Conservation (phyloP, 2,329 filamentous ascomycete genomes). For the Trichoderma oligosporum region DNA sequence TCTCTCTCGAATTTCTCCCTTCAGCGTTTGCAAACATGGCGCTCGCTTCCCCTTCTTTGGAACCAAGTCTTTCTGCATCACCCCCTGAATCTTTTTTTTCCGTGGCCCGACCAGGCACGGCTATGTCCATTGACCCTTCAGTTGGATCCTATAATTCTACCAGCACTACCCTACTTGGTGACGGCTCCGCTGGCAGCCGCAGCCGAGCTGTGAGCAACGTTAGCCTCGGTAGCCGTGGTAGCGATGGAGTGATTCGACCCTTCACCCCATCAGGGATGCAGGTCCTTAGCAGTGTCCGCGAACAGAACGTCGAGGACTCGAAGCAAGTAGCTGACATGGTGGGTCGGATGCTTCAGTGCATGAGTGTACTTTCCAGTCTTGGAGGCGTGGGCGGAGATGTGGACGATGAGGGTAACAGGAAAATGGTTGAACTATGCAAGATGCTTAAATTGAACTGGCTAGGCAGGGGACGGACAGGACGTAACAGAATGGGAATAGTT, state of each 20-base stretch:
- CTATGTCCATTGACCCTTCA: constrained; percentile 68
- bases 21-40: constrained; percentile 50
- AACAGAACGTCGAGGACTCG: constrained; percentile 63
- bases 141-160: constrained; percentile 78
- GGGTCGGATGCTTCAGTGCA: constrained; percentile 91
- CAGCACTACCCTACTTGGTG: constrained; percentile 73
- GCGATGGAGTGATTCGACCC: constrained; percentile 41
- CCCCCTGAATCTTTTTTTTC: constrained; percentile 47
- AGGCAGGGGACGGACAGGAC: constrained; percentile 79
- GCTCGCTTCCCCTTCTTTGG: constrained; percentile 51
- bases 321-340: constrained; percentile 90
- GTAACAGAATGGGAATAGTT: constrained; percentile 86
- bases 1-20: constrained; percentile 75
- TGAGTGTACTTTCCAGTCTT: constrained; percentile 81
- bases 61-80: constrained; percentile 49
- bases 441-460: constrained; percentile 97
- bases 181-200: constrained; percentile 55
- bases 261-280: constrained; percentile 46
- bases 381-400: constrained; percentile 54
- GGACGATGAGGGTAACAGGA: constrained; percentile 68
- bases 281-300: constrained; percentile 43
- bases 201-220: constrained; percentile 86
- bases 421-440: constrained; percentile 78
- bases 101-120: constrained; percentile 63
- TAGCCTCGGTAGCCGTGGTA: constrained; percentile 56